These are phyloP conservation scores for Xylariales sp. DNA, from an alignment of 2,329 filamentous ascomycete species.

Conservation along the genomic window DNA sequence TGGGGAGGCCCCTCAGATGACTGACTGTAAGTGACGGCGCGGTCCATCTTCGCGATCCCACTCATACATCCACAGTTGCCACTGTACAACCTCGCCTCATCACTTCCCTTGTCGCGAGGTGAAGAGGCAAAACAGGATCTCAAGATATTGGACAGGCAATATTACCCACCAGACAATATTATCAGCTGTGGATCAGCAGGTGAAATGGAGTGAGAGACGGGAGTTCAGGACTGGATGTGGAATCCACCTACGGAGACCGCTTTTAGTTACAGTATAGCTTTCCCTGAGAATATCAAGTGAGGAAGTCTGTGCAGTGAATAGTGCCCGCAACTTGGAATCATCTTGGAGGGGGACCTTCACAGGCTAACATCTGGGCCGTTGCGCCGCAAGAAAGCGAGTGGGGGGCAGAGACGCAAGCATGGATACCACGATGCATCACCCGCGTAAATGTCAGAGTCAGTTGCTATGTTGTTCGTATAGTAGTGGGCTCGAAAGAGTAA, in stretches of 20 bases:
- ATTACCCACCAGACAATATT: too few relatives aligned
- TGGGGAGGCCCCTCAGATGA: too few relatives aligned
- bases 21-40: too few relatives aligned
- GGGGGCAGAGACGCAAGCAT: not conserved
- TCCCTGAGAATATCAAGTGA: not conserved
- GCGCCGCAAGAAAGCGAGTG: not conserved
- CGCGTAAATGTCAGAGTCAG: too few relatives aligned
- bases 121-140: conserved; percentile 1
- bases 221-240: not conserved
- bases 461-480: not conserved
- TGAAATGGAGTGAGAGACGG: too few relatives aligned
- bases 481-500: not conserved
- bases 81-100: conserved; percentile 2
- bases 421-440: conserved; percentile 1
- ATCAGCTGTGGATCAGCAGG: too few relatives aligned
- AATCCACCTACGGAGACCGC: conserved; percentile 1
- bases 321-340: not conserved
- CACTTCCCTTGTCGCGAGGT: conserved; percentile 6
- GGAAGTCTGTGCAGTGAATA: not conserved
- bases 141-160: too few relatives aligned
- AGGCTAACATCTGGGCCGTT: too few relatives aligned
- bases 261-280: conserved; percentile 5
- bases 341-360: not conserved
- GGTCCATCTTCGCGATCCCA: too few relatives aligned
- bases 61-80: conserved; percentile 7